These are phyloP conservation scores for Ophiostoma quercus DNA, from an alignment of 2,329 filamentous ascomycete species.

Conservation along the genomic window DNA sequence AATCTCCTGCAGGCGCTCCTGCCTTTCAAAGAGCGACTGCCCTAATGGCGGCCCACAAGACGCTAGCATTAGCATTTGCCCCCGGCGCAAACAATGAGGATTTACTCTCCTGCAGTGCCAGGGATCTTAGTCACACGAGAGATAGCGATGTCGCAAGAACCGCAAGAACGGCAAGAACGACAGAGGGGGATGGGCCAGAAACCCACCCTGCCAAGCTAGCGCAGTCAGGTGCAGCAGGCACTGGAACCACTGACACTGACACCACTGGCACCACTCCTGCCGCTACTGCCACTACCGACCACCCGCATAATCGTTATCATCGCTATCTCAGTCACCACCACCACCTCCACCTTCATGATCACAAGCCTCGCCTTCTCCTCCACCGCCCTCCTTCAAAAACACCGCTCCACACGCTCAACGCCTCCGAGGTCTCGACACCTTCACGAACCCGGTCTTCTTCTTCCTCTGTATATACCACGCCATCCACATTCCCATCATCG, in stretches of 20 bases:
- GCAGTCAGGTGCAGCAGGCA: constrained; percentile 2
- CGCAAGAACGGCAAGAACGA: constrained; percentile 12
- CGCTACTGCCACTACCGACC: not conserved
- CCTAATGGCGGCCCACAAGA: constrained; percentile 11
- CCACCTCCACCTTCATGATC: constrained; percentile 10
- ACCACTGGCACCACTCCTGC: constrained; percentile 4
- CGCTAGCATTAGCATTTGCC: constrained; percentile 10
- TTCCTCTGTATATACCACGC: not conserved
- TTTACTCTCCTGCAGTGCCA: not conserved
- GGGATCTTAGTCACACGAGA: constrained; percentile 13
- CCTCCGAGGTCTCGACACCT: constrained; percentile 22
- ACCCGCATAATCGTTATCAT: constrained; percentile 17
- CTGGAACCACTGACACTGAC: not conserved
- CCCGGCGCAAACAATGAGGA: constrained; percentile 2
- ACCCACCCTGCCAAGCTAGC: constrained; percentile 17
- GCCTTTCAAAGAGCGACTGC: not conserved
- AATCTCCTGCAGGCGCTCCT: constrained; percentile 11
- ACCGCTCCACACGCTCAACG: constrained; percentile 16
- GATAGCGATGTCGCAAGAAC: constrained; percentile 16
- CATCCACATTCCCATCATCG: constrained; percentile 23
- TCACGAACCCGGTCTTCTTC: constrained; percentile 15
- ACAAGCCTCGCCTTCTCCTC: not conserved
- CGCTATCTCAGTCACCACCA: not conserved
- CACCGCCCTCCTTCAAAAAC: constrained; percentile 6
- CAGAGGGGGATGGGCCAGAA: not conserved